phyloP scores from a whole-genome alignment of 108 stramenopile genomes.

The Skeletonema menzelii region DNA sequence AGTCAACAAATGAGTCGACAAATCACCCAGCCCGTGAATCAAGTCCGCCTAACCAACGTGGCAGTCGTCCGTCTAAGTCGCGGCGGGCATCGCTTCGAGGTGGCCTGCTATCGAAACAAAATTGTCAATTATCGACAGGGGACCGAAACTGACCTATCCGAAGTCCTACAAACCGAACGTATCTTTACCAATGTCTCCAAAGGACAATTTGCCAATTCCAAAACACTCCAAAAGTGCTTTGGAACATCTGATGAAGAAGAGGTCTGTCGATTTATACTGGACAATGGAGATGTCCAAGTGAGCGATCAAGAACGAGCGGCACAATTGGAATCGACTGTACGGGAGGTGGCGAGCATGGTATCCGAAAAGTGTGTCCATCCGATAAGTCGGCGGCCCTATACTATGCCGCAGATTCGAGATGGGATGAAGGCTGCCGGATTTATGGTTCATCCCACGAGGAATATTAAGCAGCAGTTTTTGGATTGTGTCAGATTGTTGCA shows the following conservation, averaged over 20 bases:
- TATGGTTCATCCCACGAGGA: constrained; percentile 85
- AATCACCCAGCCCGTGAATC: constrained; percentile 88
- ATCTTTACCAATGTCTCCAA: constrained; percentile 97
- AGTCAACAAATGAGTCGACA: constrained; percentile 50
- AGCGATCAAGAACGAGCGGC: constrained; percentile 90
- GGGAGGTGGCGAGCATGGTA: constrained; percentile 94
- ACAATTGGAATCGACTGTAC: constrained; percentile 68
- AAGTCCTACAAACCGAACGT: constrained; percentile 96
- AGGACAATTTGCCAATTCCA: constrained; percentile 90
- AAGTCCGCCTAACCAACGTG: constrained; percentile 98
- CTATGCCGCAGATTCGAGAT: constrained; percentile 83
- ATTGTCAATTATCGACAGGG: constrained; percentile 96
- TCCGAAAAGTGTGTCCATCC: constrained; percentile 93
- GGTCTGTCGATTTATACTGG: constrained; percentile 81
- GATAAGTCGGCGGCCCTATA: constrained; percentile 83
- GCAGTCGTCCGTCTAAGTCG: constrained; percentile 91
- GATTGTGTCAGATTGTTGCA: constrained; percentile 91
- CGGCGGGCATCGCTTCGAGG: constrained; percentile 95
- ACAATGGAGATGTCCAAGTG: constrained; percentile 90
- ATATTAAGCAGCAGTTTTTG: constrained; percentile 93
- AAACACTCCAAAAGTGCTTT: constrained; percentile 87
- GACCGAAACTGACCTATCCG: constrained; percentile 95
- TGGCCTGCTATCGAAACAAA: constrained; percentile 98
- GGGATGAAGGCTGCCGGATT: constrained; percentile 87
- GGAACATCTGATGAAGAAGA: constrained; percentile 81